Conservation (phyloP, 208 protist species). For the Herpetomonas tarakana region DNA sequence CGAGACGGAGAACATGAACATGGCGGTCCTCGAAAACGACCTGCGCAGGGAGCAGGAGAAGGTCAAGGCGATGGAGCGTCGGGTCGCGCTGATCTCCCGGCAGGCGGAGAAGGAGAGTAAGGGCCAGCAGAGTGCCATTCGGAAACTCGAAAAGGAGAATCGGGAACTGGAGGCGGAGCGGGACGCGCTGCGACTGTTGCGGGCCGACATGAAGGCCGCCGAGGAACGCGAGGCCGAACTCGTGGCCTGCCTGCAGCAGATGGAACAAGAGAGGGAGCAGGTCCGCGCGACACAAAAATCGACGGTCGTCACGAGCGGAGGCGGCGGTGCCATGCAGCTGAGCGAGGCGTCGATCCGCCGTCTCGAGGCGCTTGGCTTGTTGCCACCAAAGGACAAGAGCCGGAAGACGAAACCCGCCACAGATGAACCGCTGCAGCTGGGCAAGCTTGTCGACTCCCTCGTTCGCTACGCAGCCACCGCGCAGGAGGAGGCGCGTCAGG, state of each 20-base stretch:
- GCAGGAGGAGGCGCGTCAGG: not conserved
- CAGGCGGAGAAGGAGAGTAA: constrained; percentile 3
- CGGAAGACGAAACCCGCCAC: not conserved
- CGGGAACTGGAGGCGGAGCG: constrained; percentile 10
- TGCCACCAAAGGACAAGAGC: not conserved
- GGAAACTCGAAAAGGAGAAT: constrained; percentile 9
- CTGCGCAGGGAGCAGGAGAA: constrained; percentile 6
- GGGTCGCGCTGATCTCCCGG: constrained; percentile 2
- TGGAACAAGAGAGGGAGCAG: not conserved
- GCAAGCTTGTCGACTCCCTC: not conserved
- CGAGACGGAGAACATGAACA: not conserved
- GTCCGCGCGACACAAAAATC: not conserved
- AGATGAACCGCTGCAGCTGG: not conserved
- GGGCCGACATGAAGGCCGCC: constrained; percentile 1
- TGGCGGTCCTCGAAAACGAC: not conserved
- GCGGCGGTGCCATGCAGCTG: not conserved
- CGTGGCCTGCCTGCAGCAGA: not conserved
- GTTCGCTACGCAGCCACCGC: not conserved
- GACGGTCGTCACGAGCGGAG: not conserved
- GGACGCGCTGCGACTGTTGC: not conserved
- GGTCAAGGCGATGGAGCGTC: constrained; percentile 3
- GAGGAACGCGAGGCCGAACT: not conserved
- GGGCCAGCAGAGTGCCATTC: constrained; percentile 1
- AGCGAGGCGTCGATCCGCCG: not conserved
- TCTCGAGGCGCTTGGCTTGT: not conserved